phyloP scores from a whole-genome alignment of 163 green algal species.

The Scenedesmus sp. region DNA sequence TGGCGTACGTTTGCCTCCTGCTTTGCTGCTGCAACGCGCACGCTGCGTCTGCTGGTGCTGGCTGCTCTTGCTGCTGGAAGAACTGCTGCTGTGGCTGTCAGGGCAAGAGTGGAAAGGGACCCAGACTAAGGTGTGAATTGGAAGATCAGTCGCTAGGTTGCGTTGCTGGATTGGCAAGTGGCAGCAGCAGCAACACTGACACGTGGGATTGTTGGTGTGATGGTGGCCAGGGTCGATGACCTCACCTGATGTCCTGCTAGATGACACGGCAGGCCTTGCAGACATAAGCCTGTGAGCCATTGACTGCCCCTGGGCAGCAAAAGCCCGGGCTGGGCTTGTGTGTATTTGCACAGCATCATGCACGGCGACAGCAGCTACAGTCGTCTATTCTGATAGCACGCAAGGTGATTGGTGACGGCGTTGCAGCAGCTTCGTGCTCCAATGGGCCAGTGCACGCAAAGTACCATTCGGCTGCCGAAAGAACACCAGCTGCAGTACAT shows the following conservation, averaged over 20 bases:
- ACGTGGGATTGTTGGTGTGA: not conserved
- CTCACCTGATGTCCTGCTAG: not conserved
- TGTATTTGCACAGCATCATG: conserved; percentile 21
- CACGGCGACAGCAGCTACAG: not conserved
- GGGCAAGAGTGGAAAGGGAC: too few species aligned
- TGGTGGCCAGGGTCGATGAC: not conserved
- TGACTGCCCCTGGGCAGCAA: not conserved
- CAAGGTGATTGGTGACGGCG: not conserved
- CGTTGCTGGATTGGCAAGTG: not conserved
- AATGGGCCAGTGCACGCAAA: not conserved
- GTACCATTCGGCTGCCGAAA: conserved; percentile 1
- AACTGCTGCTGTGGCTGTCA: not conserved
- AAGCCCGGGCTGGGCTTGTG: not conserved
- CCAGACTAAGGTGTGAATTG: not conserved
- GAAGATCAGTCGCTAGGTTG: not conserved
- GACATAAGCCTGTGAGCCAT: not conserved
- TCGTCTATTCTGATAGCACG: not conserved
- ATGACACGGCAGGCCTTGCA: not conserved
- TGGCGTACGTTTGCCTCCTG: conserved; percentile 43
- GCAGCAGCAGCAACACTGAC: conserved; percentile 18
- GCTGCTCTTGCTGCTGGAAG: not conserved
- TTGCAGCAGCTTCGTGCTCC: not conserved
- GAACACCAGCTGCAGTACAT: conserved; percentile 16
- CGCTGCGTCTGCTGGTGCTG: conserved; percentile 1
- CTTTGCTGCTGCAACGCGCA: conserved; percentile 4